A percentile compares a stretch with the other conserved stretches of the same genome.
Evolutionary conservation across 164 flowering plant species (phyloP).

Genomic region (Annona cherimola): DNA sequence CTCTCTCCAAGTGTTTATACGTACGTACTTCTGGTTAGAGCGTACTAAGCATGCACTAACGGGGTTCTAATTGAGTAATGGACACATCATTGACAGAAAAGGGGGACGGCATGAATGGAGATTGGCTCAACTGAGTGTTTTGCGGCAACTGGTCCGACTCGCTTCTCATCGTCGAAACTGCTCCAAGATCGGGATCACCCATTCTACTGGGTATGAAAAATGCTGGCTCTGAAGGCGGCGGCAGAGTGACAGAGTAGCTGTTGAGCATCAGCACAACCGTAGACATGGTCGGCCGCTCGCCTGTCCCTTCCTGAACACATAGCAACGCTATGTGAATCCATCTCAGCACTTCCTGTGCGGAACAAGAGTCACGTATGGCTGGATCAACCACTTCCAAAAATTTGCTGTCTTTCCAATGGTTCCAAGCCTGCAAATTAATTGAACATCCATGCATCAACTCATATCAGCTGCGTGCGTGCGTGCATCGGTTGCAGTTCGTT

Average conservation of each 20-base stretch:
- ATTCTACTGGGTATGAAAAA: background rate
- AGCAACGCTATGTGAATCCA: constrained; percentile 8
- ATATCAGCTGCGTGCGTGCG: too few relatives aligned
- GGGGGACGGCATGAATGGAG: background rate
- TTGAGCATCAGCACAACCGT: constrained; percentile 3
- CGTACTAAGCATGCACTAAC: background rate
- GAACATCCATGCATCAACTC: too few relatives aligned
- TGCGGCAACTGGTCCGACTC: too few relatives aligned
- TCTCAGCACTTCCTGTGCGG: background rate
- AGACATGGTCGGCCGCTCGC: background rate
- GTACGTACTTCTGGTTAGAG: too few relatives aligned
- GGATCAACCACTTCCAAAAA: constrained; percentile 9
- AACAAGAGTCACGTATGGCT: background rate
- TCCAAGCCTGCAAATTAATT: constrained; percentile 25
- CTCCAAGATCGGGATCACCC: background rate
- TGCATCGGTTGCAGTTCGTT: too few relatives aligned
- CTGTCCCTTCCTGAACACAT: constrained; percentile 3
- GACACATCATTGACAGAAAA: constrained; percentile 2
- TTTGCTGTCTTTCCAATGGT: constrained; percentile 15
- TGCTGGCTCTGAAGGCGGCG: background rate
- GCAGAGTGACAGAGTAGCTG: background rate
- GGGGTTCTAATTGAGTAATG: constrained; percentile 5
- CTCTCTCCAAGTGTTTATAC: too few relatives aligned
- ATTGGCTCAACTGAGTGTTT: background rate
- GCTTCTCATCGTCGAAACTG: too few relatives aligned